Evolutionary conservation across 108 stramenopile genomes (phyloP).

Genomic region (Nannochloropsis gaditana): DNA sequence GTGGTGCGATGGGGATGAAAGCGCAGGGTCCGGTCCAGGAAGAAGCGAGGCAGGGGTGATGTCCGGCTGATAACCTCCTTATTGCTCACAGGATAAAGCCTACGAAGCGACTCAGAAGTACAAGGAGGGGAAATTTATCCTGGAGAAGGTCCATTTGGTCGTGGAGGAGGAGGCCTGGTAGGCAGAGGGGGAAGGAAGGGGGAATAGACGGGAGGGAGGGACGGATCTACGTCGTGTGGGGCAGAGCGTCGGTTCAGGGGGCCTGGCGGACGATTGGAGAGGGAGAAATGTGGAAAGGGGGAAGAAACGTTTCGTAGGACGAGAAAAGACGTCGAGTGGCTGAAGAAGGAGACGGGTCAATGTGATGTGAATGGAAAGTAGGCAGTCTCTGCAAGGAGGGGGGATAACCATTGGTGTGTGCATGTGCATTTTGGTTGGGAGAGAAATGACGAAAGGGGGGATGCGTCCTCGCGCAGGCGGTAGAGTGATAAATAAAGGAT

Average conservation of each 20-base stretch:
- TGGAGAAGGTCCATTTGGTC: slow-evolving; percentile 42
- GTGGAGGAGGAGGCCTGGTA: slow-evolving; percentile 22
- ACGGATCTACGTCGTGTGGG: neutral
- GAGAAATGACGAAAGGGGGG: neutral
- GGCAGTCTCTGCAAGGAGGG: neutral
- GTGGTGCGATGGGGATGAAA: too few species aligned
- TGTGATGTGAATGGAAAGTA: neutral
- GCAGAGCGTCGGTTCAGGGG: neutral
- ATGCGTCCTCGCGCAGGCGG: neutral
- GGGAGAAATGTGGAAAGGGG: neutral
- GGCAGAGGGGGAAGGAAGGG: neutral
- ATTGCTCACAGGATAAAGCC: slow-evolving; percentile 40
- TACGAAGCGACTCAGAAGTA: slow-evolving; percentile 49
- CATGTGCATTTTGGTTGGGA: neutral
- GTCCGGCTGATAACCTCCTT: neutral
- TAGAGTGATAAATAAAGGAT: neutral
- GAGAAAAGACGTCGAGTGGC: neutral
- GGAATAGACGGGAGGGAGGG: neutral
- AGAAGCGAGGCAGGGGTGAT: neutral
- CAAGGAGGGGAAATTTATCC: slow-evolving; percentile 56
- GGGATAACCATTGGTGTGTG: neutral
- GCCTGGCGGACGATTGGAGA: neutral
- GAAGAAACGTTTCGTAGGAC: neutral
- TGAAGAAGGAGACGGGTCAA: neutral
- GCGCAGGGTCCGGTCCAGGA: neutral